Evolutionary conservation across 768 basidiomycete genomes (phyloP).

Genomic region (Crucibulum laeve): DNA sequence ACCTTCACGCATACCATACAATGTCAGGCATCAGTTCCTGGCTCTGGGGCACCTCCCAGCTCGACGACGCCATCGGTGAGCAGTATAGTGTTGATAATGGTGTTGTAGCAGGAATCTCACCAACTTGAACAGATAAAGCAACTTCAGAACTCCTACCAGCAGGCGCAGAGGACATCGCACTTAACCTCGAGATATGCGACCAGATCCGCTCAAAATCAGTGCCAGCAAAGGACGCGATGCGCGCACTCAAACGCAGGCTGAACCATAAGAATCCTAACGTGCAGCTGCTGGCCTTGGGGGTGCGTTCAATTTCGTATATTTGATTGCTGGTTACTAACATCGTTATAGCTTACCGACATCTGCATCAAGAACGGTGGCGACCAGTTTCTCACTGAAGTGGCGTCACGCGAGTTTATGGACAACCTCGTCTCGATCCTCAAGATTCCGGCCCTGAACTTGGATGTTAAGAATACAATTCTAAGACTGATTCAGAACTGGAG

Average conservation of each 20-base stretch:
- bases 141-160: slow-evolving; percentile 85
- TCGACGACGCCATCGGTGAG: slow-evolving; percentile 84
- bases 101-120: slow-evolving; percentile 5
- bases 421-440: slow-evolving; percentile 88
- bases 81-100: too few species aligned
- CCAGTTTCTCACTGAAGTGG: slow-evolving; percentile 78
- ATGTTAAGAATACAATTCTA: slow-evolving; percentile 79
- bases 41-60: slow-evolving; percentile 80
- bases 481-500: slow-evolving; percentile 93
- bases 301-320: slow-evolving; percentile 32
- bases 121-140: slow-evolving; percentile 68
- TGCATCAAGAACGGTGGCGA: slow-evolving; percentile 98
- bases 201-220: slow-evolving; percentile 91
- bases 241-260: slow-evolving; percentile 79
- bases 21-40: slow-evolving; percentile 34
- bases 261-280: slow-evolving; percentile 97
- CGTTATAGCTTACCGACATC: slow-evolving; percentile 71
- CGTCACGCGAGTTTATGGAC: slow-evolving; percentile 90
- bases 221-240: slow-evolving; percentile 82
- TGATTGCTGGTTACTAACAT: slow-evolving; percentile 2
- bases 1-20: too few species aligned
- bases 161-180: slow-evolving; percentile 84
- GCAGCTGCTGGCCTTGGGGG: slow-evolving; percentile 80
- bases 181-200: slow-evolving; percentile 95
- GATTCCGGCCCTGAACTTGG: slow-evolving; percentile 67